Base-by-base conservation (phyloP, 495 filamentous ascomycete species). In the Penicillium ucsense region DNA sequence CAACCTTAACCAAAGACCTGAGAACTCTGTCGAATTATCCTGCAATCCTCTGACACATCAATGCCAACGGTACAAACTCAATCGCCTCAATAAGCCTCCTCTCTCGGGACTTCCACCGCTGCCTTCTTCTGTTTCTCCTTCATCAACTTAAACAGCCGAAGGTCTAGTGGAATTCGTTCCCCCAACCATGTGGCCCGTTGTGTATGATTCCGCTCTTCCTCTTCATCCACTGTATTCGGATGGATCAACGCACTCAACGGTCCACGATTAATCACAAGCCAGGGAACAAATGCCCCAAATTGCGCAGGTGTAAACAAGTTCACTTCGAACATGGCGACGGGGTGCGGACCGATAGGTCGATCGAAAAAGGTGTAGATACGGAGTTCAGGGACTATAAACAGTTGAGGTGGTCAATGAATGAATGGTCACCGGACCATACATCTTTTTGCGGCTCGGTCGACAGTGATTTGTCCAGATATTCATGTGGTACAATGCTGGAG, bases 121-220 rank as follows among this genome's bases (percentile, higher is more conserved):
- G 57, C 36, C 36, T 42, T 41, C 55, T 54, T 62, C 47, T 63
- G 33, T 50, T n/a, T 44, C 49, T 64, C 55, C 47, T 62, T 66
- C 60, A 56, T 50, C 49, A 63, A 38, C 54, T 74, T 74, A 50
- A 92, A 86, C 10, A 80, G 1, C 31, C 67, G 71, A 41, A 83
- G 61, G 66, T 92, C 82, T 57, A 95, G 57, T 9, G 85, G 79
- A 28, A 88, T 55, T 45, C 73, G 70, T 46, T 88, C 79, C 4
- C 89, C 89, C 73, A 95, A 71, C 89, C 89, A 95, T 28, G 83
- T 88, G 31, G 88, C 88, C 29, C 84, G 62, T 57, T 91, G 80
- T 0, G 84, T 86, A 60, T 92, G 88, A 61, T 85, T 81, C 28
- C 77, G 56, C 53, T 78, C 64, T 30, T 81, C 82, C 41, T 80